phyloP scores from a whole-genome alignment of 208 protist genomes.

The Acanthamoeba lenticulata region DNA sequence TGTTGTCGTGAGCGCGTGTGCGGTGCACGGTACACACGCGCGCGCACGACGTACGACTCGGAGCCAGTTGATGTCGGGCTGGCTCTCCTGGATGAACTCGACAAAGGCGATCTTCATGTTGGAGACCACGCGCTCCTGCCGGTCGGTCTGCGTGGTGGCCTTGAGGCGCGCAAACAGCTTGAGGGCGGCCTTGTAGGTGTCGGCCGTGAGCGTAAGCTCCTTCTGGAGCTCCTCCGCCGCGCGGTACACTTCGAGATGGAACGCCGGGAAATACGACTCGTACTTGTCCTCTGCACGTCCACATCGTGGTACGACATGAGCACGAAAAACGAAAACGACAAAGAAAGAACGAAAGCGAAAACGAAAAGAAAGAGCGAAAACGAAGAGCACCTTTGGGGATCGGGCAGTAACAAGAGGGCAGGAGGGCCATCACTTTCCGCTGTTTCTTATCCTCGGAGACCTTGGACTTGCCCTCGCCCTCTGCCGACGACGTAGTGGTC shows the following conservation, averaged over 20 bases:
- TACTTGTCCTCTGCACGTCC: background rate
- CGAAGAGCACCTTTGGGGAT: background rate
- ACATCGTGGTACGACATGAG: background rate
- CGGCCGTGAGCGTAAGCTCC: background rate
- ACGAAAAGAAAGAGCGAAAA: background rate
- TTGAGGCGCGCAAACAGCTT: constrained; percentile 12
- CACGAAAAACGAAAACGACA: no score
- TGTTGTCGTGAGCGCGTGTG: no score
- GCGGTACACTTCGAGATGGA: background rate
- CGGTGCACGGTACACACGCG: background rate
- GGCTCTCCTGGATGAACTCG: constrained; percentile 13
- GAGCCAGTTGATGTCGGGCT: constrained; percentile 5
- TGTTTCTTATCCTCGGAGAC: background rate
- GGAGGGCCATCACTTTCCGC: constrained; percentile 18
- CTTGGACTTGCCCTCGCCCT: background rate
- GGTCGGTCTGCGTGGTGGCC: background rate
- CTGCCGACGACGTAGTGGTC: background rate
- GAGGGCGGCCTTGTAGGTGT: constrained; percentile 12
- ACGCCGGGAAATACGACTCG: background rate
- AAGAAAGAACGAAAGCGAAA: background rate
- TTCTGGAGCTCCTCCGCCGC: background rate
- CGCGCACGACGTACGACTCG: background rate
- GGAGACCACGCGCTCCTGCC: background rate
- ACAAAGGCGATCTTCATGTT: constrained; percentile 31
- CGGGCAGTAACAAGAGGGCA: background rate